Conservation (phyloP, 352 stramenopile genomes). For the Globisporangium okanoganense region DNA sequence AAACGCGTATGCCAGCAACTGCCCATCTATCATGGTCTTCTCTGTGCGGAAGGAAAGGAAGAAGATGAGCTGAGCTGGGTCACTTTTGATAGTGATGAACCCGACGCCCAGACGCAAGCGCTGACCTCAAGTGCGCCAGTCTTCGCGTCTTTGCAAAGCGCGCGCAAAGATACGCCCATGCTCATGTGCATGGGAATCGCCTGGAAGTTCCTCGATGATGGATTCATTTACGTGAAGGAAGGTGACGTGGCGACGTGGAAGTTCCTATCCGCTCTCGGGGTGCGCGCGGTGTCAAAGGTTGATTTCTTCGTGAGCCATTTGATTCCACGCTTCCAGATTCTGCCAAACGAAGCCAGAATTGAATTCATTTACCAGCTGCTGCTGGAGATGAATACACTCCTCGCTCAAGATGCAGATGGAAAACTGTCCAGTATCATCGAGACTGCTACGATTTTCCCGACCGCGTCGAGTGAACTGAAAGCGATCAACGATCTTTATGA, state of each 20-base stretch:
- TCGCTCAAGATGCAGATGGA: conserved; percentile 39
- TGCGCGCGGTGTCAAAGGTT: conserved; percentile 34
- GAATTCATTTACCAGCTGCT: conserved; percentile 45
- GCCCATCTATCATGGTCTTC: conserved; percentile 53
- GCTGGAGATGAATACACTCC: conserved; percentile 30
- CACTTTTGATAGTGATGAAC: conserved; percentile 10
- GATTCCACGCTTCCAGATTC: conserved; percentile 40
- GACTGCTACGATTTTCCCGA: conserved; percentile 52
- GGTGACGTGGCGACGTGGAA: conserved; percentile 24
- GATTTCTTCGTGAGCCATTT: conserved; percentile 48
- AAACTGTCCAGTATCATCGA: conserved; percentile 40
- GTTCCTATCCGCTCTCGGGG: conserved; percentile 31
- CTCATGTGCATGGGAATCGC: conserved; percentile 39
- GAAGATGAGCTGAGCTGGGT: conserved; percentile 24
- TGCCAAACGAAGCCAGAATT: conserved; percentile 26
- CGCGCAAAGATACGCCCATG: conserved; percentile 16
- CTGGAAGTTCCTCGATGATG: conserved; percentile 42
- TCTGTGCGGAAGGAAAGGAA: conserved; percentile 6
- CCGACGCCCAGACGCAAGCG: neutral
- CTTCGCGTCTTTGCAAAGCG: conserved; percentile 28
- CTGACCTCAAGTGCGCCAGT: conserved; percentile 14
- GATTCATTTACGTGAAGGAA: conserved; percentile 49
- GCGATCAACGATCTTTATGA: conserved; percentile 66
- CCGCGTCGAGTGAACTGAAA: conserved; percentile 47
- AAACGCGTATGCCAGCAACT: conserved; percentile 33